Conservation (phyloP, 2,329 filamentous ascomycete species). For the Penicillium fuscoglaucum region DNA sequence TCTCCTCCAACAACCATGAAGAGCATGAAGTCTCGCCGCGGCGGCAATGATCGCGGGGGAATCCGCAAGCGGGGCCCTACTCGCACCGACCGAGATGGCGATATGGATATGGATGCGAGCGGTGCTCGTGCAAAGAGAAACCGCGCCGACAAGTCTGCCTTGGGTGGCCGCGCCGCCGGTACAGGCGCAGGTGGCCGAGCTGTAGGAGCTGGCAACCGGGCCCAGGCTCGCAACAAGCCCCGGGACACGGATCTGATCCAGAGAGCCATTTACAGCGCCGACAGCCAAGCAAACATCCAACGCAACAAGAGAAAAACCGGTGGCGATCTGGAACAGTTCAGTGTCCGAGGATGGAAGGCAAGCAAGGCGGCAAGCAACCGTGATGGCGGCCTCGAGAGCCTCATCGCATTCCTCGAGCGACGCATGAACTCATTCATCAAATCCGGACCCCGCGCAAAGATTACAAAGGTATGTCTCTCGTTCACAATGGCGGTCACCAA, state of each 20-base stretch:
- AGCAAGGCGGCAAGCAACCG: slow-evolving; percentile 68
- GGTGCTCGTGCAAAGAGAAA: slow-evolving; percentile 39
- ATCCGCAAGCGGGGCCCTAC: slow-evolving; percentile 52
- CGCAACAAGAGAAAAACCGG: slow-evolving; percentile 34
- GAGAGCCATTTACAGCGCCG: slow-evolving; percentile 36
- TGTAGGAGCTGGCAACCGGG: slow-evolving; percentile 20
- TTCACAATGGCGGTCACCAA: slow-evolving; percentile 44
- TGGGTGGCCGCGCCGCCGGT: slow-evolving; percentile 6
- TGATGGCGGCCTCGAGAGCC: slow-evolving; percentile 65
- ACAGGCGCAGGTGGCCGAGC: slow-evolving; percentile 30
- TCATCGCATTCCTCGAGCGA: slow-evolving; percentile 69
- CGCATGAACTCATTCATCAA: slow-evolving; percentile 60
- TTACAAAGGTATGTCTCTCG: slow-evolving; percentile 74
- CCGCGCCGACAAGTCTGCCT: slow-evolving; percentile 17
- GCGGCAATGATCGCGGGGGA: slow-evolving; percentile 47
- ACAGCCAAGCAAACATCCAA: slow-evolving; percentile 43
- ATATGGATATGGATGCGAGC: slow-evolving; percentile 58
- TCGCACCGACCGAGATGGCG: slow-evolving; percentile 60
- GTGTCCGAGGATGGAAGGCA: slow-evolving; percentile 62
- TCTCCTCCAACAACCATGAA: slow-evolving; percentile 27
- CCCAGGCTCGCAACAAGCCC: slow-evolving; percentile 32
- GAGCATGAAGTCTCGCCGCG: slow-evolving; percentile 34
- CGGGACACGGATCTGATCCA: slow-evolving; percentile 41
- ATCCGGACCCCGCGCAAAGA: slow-evolving; percentile 57
- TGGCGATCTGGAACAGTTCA: slow-evolving; percentile 36